Percentiles rank a stretch among this genome's conserved stretches.
Evolutionary conservation across 768 basidiomycete species (phyloP).

Genomic region (Baorangia bicolor): DNA sequence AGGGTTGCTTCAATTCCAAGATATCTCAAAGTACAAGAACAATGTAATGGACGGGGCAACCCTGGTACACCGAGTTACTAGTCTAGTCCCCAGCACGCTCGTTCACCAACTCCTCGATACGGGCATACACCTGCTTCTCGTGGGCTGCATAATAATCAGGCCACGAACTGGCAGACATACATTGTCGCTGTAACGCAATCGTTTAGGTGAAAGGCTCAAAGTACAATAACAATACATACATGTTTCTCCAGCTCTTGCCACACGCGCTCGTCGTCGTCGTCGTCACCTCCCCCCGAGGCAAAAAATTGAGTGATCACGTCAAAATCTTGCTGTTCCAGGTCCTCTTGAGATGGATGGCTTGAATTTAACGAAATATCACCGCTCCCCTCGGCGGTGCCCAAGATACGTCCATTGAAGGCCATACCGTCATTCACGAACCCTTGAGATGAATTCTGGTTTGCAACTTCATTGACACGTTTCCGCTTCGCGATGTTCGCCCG

Average conservation of each 20-base stretch:
- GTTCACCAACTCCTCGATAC: conserved; percentile 37
- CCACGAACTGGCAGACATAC: conserved; percentile 46
- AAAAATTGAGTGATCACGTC: conserved; percentile 55
- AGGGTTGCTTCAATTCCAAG: conserved; percentile 1
- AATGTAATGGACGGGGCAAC: not conserved
- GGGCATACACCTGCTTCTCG: conserved; percentile 39
- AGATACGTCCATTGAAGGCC: not conserved
- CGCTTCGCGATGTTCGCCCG: conserved; percentile 50
- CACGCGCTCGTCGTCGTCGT: conserved; percentile 45
- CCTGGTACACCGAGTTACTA: not conserved
- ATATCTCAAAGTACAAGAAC: conserved; percentile 2
- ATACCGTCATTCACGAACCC: not conserved
- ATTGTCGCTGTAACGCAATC: conserved; percentile 34
- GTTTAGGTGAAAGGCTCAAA: not conserved
- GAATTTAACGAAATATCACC: not conserved
- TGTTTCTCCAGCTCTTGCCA: conserved; percentile 50
- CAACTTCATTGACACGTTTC: conserved; percentile 31
- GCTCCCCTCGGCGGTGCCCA: not conserved
- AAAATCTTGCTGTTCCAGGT: conserved; percentile 42
- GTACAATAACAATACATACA: conserved; percentile 34
- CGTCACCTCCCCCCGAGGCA: conserved; percentile 48
- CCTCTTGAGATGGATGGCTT: conserved; percentile 5
- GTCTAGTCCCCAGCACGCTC: conserved; percentile 13
- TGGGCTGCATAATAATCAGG: conserved; percentile 50
- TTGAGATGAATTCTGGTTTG: not conserved